Evolutionary conservation across 805 yeast genomes (phyloP).

Genomic region (Candida odintsovae): DNA sequence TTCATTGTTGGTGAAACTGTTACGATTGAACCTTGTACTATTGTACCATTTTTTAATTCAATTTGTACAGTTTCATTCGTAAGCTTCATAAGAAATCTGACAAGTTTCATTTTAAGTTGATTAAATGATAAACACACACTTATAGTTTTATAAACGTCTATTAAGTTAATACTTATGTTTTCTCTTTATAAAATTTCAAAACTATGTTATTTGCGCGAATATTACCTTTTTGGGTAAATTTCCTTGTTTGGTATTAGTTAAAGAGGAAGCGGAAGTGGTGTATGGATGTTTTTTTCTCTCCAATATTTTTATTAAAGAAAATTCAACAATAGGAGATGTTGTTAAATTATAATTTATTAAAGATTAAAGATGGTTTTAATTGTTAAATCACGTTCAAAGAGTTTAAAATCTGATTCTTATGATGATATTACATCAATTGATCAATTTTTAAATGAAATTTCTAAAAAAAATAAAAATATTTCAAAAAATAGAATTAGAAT

Average conservation of each 20-base stretch:
- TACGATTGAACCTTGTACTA: constrained; percentile 76
- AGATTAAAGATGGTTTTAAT: constrained; percentile 23
- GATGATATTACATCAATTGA: constrained; percentile 26
- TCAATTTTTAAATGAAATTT: constrained; percentile 38
- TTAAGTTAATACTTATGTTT: not conserved
- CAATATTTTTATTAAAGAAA: not conserved
- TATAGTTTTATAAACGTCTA: no score
- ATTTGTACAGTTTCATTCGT: constrained; percentile 83
- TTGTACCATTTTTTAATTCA: constrained; percentile 87
- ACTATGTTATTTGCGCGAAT: not conserved
- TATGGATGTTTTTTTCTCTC: not conserved
- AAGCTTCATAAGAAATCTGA: constrained; percentile 75
- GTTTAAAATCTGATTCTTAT: constrained; percentile 42
- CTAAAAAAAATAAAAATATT: constrained; percentile 36
- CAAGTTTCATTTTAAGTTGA: constrained; percentile 47
- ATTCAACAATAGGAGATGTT: not conserved
- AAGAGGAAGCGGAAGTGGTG: not conserved
- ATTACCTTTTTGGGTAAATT: not conserved
- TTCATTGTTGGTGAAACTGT: constrained; percentile 91
- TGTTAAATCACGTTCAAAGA: constrained; percentile 57
- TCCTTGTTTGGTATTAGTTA: no score
- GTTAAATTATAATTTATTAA: no score
- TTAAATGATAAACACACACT: no score
- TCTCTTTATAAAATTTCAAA: not conserved
- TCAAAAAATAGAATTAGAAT: constrained; percentile 52